phyloP scores from a whole-genome alignment of 768 basidiomycete species.

The Pseudohyphozyma bogoriensis region DNA sequence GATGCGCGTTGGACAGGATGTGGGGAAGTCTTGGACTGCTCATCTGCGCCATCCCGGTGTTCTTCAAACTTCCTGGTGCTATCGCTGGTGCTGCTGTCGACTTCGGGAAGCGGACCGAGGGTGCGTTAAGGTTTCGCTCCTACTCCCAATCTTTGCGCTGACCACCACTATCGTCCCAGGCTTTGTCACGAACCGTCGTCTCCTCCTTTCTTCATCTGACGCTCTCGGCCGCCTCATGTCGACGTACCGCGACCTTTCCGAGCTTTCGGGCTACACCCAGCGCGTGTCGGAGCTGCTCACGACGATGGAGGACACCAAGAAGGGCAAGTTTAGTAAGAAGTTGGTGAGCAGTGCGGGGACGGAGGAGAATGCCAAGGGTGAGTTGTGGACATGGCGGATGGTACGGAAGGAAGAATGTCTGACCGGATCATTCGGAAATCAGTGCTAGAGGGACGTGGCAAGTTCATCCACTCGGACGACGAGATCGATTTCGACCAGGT shows the following conservation, averaged over 20 bases:
- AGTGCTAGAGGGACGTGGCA: conserved; percentile 72
- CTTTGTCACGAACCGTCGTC: conserved; percentile 75
- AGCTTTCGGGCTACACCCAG: conserved; percentile 89
- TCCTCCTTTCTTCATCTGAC: conserved; percentile 45
- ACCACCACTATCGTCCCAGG: conserved; percentile 43
- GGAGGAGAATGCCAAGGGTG: conserved; percentile 67
- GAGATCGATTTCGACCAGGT: conserved; percentile 79
- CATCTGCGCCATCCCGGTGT: conserved; percentile 87
- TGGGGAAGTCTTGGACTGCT: conserved; percentile 92
- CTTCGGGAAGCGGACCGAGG: conserved; percentile 80
- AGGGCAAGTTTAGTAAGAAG: conserved; percentile 78
- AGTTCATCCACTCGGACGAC: conserved; percentile 63
- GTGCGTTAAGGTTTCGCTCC: conserved; percentile 41
- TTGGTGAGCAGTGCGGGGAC: conserved; percentile 53
- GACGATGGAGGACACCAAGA: conserved; percentile 75
- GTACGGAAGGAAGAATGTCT: conserved; percentile 4
- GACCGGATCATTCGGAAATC: neutral
- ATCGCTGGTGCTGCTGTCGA: conserved; percentile 47
- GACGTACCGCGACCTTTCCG: conserved; percentile 80
- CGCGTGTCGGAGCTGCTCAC: conserved; percentile 80
- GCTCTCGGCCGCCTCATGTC: conserved; percentile 88
- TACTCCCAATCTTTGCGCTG: neutral
- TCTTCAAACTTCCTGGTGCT: conserved; percentile 63
- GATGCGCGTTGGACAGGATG: conserved; percentile 39
- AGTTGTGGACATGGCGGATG: conserved; percentile 33